These are phyloP conservation scores for Tripterygium wilfordii DNA, from an alignment of 177 flowering plant genomes.

Conservation along the genomic window DNA sequence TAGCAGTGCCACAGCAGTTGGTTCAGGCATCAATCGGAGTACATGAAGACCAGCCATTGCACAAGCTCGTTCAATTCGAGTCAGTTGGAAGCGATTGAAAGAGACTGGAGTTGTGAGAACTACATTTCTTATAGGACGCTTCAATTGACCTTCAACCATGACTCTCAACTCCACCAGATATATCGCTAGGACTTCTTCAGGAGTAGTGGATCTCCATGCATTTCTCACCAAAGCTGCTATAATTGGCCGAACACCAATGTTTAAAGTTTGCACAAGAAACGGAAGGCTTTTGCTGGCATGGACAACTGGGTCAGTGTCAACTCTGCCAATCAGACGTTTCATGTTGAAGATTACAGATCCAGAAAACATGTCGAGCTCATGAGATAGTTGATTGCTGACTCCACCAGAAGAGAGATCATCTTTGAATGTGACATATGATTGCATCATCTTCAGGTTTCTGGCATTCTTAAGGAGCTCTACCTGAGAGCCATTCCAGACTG, in stretches of 20 bases:
- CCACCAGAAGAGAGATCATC: conserved; percentile 68
- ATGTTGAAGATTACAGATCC: conserved; percentile 88
- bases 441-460: conserved; percentile 69
- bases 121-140: conserved; percentile 55
- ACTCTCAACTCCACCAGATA: conserved; percentile 66
- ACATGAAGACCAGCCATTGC: conserved; percentile 92
- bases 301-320: conserved; percentile 88
- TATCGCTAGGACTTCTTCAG: conserved; percentile 87
- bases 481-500: conserved; percentile 80
- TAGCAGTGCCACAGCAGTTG: conserved; percentile 81
- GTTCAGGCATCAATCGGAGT: conserved; percentile 88
- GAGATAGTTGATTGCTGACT: conserved; percentile 41
- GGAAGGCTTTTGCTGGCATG: conserved; percentile 76
- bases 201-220: conserved; percentile 81
- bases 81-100: conserved; percentile 79
- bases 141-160: conserved; percentile 67
- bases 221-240: conserved; percentile 88
- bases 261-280: conserved; percentile 74
- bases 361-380: conserved; percentile 65
- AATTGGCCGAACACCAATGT: conserved; percentile 79
- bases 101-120: conserved; percentile 80
- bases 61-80: conserved; percentile 83
- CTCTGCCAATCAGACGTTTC: conserved; percentile 79
- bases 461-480: conserved; percentile 73
- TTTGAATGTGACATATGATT: conserved; percentile 67